phyloP scores from a whole-genome alignment of 176 grass and related monocot species.

The Luzula sylvatica region DNA sequence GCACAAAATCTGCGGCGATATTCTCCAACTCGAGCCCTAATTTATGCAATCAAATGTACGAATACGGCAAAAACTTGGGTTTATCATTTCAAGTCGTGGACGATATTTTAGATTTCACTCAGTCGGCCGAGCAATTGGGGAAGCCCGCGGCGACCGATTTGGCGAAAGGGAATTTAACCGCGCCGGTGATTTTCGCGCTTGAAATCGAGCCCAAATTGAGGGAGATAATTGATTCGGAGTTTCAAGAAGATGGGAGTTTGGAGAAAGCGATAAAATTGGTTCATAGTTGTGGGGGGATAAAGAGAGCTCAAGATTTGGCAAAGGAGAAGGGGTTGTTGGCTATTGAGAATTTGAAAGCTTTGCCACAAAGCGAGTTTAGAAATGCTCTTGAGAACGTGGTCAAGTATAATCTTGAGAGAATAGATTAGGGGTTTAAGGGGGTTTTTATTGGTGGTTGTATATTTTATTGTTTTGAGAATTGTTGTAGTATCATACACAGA shows the following conservation, averaged over 20 bases:
- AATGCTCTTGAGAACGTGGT: slow-evolving; percentile 60
- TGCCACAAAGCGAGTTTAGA: slow-evolving; percentile 56
- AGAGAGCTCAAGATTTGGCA: slow-evolving; percentile 54
- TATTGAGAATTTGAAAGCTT: slow-evolving; percentile 42
- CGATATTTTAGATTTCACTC: slow-evolving; percentile 93
- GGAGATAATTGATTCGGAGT: slow-evolving; percentile 72
- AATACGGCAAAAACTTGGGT: slow-evolving; percentile 75
- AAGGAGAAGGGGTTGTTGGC: slow-evolving; percentile 63
- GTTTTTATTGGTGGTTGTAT: slow-evolving; percentile 11
- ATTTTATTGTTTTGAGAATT: background rate
- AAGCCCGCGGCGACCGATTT: slow-evolving; percentile 74
- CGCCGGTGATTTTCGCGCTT: slow-evolving; percentile 69
- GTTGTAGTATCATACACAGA: slow-evolving; percentile 3
- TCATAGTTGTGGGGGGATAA: slow-evolving; percentile 42
- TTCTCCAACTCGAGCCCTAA: slow-evolving; percentile 40
- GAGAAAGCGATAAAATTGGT: slow-evolving; percentile 55
- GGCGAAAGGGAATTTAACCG: slow-evolving; percentile 71
- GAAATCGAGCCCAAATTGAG: slow-evolving; percentile 42
- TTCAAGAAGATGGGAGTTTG: slow-evolving; percentile 50
- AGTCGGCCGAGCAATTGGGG: slow-evolving; percentile 77
- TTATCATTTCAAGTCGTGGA: slow-evolving; percentile 92
- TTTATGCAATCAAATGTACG: slow-evolving; percentile 70
- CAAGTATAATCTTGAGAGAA: slow-evolving; percentile 80
- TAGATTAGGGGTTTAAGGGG: slow-evolving; percentile 29
- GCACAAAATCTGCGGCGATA: slow-evolving; percentile 78